A percentile compares a stretch with the other conserved stretches of the same genome.
Conservation (phyloP, 768 basidiomycete species). For the Tricholomella constricta region DNA sequence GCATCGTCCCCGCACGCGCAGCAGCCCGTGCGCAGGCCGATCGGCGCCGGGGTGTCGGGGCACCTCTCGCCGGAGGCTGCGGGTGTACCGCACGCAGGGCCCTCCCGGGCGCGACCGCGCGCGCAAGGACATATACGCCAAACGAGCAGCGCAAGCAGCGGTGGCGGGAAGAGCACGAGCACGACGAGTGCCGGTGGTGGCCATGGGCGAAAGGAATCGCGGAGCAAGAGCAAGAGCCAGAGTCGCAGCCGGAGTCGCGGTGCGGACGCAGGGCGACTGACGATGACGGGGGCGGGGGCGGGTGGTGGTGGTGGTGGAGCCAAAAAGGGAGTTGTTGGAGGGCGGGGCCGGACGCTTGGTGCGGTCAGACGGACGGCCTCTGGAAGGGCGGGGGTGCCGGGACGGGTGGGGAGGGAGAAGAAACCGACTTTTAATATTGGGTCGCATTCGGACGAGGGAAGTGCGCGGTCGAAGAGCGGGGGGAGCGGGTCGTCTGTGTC, state of each 20-base stretch:
- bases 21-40: not conserved
- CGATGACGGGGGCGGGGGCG: constrained; percentile 10
- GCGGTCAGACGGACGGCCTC: not conserved
- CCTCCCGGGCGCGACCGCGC: constrained; percentile 1
- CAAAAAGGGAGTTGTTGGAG: not conserved
- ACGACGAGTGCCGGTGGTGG: not conserved
- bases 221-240: constrained; percentile 4
- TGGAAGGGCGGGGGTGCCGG: not conserved
- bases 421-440: constrained; percentile 57
- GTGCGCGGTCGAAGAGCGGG: constrained; percentile 38
- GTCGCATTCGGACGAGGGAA: constrained; percentile 57
- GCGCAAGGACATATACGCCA: constrained; percentile 10
- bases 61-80: not conserved
- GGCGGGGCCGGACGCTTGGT: not conserved
- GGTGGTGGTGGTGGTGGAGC: not conserved
- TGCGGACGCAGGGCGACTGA: constrained; percentile 6
- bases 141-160: constrained; percentile 13
- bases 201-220: no score
- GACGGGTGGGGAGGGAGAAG: constrained; percentile 15
- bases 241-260: constrained; percentile 18
- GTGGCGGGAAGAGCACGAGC: not conserved
- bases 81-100: not conserved
- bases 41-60: not conserved
- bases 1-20: not conserved
- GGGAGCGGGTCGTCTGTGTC: constrained; percentile 35